These are phyloP conservation scores for Streptanthus diversifolius DNA, from an alignment of 345 rosid species.

Conservation along the genomic window DNA sequence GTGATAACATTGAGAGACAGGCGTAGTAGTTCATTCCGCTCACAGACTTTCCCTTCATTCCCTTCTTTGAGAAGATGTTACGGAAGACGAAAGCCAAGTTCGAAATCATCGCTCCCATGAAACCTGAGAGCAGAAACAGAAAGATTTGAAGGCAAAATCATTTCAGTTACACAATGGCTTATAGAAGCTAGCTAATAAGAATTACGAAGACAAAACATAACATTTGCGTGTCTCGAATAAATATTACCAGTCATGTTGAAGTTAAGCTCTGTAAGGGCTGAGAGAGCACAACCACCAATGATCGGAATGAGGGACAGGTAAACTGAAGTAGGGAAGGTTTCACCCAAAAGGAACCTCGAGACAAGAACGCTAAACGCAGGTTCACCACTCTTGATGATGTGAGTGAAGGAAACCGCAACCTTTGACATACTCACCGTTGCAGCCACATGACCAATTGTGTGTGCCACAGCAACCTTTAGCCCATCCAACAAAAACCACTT, in stretches of 20 bases:
- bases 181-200: neutral
- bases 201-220: neutral
- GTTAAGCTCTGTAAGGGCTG: constrained; percentile 97
- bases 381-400: constrained; percentile 97
- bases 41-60: constrained; percentile 96
- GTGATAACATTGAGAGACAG: constrained; percentile 87
- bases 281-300: constrained; percentile 99
- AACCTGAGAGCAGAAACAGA: constrained; percentile 50
- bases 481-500: constrained; percentile 15
- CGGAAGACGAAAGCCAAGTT: constrained; percentile 91
- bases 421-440: constrained; percentile 99
- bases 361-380: constrained; percentile 97
- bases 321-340: constrained; percentile 72
- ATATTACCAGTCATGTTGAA: constrained; percentile 87
- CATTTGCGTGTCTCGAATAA: neutral
- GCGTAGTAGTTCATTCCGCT: constrained; percentile 99
- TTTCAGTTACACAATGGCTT: neutral
- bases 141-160: neutral
- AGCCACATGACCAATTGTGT: constrained; percentile 98
- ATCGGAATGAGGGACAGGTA: constrained; percentile 86
- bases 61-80: constrained; percentile 91
- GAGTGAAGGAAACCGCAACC: constrained; percentile 99
- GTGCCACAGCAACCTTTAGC: constrained; percentile 91
- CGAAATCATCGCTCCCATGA: constrained; percentile 62
- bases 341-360: constrained; percentile 85